Evolutionary conservation across 202 grass and related monocot species (phyloP), one percentile per base, ranked within the genome.

Genomic region (Thinopyrum obtusiflorum): DNA sequence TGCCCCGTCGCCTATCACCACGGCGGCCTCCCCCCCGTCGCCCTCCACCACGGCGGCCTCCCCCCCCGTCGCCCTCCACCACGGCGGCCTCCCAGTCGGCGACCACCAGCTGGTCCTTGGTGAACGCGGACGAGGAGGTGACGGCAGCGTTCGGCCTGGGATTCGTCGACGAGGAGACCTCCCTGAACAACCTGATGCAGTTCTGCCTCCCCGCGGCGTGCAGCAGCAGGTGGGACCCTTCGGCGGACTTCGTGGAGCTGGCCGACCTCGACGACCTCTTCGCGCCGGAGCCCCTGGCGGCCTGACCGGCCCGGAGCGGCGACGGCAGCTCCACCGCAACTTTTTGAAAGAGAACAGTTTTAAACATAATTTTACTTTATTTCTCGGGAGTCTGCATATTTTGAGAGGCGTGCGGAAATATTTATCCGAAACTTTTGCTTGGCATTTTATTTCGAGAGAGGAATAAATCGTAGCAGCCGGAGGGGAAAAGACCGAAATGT

Each of bases 251-350:
- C 28, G 49, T 55, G 18, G 74, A 77, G 51, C 49, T 77, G 18
- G 74, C 47, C 5, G 74, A 77, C 74, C 74, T 77, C 9, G 74
- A 77, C 74, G 74, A 77, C 74, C 51, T 77, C 42, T 75, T 75
- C 71, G 42, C 68, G 68, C 72, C 70, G 70, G 70, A 73, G 46
- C 44, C 49, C 46, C 25, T 76, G 46, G 46, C 73, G 14, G 46
- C 46, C 26, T 76, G 27, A 74, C 25, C 23, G 9, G 68, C 37
- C 2, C n/a, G 10, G 11, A 44, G 37, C 69, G 21, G 68, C 40
- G 69, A 53, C n/a, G 7, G 14, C 64, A 10, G 6, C 67, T 21
- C 28, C 64, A 17, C 20, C 35, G 46, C 73, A 31, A 76, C 46
- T 76, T 76, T 74, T 76, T 76, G 73, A 47, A n/a, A 37, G 66